phyloP scores from a whole-genome alignment of 768 basidiomycete genomes.

The Ephemerocybe angulata region DNA sequence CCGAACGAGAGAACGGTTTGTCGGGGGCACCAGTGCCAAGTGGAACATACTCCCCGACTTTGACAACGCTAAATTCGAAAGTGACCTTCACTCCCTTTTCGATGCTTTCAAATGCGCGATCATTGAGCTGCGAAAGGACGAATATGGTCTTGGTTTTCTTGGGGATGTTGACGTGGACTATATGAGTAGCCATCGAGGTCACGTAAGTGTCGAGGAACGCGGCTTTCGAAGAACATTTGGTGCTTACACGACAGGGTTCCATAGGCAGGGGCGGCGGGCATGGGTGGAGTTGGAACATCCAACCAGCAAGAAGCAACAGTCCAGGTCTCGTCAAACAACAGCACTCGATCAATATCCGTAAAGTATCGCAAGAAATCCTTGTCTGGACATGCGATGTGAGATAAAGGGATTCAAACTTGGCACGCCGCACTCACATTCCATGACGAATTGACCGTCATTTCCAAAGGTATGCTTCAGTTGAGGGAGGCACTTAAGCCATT shows the following conservation, averaged over 20 bases:
- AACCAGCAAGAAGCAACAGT: slow-evolving; percentile 41
- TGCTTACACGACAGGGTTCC: slow-evolving; percentile 45
- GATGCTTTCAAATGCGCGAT: slow-evolving; percentile 39
- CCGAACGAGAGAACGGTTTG: slow-evolving; percentile 26
- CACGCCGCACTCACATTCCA: slow-evolving; percentile 7
- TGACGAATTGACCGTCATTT: slow-evolving; percentile 41
- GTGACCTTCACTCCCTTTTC: slow-evolving; percentile 29
- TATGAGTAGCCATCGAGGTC: neutral
- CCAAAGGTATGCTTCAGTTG: slow-evolving; percentile 37
- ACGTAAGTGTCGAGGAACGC: slow-evolving; percentile 1
- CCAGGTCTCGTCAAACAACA: slow-evolving; percentile 42
- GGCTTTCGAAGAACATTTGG: slow-evolving; percentile 19
- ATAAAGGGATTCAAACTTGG: neutral
- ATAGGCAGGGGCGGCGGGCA: slow-evolving; percentile 39
- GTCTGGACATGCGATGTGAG: slow-evolving; percentile 17
- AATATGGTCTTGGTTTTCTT: slow-evolving; percentile 26
- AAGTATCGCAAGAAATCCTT: slow-evolving; percentile 38
- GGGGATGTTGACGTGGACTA: slow-evolving; percentile 3
- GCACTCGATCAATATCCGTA: slow-evolving; percentile 33
- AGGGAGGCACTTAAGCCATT: slow-evolving; percentile 36
- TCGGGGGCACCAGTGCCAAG: slow-evolving; percentile 22
- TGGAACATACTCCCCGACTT: slow-evolving; percentile 28
- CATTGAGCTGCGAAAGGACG: slow-evolving; percentile 44
- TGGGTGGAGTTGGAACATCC: slow-evolving; percentile 28
- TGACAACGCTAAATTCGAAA: slow-evolving; percentile 44